Evolutionary conservation across 495 filamentous ascomycete genomes (phyloP), one percentile per base, ranked within the genome.

Genomic region (Penicillium chermesinum): DNA sequence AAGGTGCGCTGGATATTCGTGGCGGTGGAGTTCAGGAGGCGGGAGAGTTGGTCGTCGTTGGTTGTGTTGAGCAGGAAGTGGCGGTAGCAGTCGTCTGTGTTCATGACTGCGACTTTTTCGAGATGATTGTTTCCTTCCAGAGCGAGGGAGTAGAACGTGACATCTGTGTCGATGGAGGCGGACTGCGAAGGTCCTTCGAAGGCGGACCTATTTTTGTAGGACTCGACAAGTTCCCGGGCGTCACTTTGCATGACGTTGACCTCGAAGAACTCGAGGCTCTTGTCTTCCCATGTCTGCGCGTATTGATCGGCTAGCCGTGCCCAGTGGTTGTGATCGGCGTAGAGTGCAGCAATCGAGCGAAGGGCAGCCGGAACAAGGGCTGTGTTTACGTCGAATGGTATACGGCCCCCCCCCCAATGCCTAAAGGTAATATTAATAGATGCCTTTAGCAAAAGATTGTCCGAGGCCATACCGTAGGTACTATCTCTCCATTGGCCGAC

Each of bases 311-410:
- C 77, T 10, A 62, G 57, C 0, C 41, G 44, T 15, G 50, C 48
- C 81, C 81, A 84, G 1, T 74, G 54, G 0, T 71, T 47, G 52
- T 77, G 67, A 2, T 59, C 55, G 3, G 71, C 63, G 10, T 30
- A 30, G 25, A 30, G 25, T 5, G 25, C 25, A 5, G 25, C 25
- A 10, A 30, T 30, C 10, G 25, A 4, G 3, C 74, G 71, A 1
- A 86, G 65, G 13, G 77, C 81, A 13, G 82, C 81, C 1, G 82
- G 82, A 0, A 76, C 75, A 3, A 86, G 61, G 17, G 78, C 82
- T 7, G 79, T 80, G 50, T 85, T 86, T 13, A 86, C 82, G 49
- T 84, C 80, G 59, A 78, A 84, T 0, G 82, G 82, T 36, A 84
- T 77, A 6, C 78, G 73, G 15, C 81, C 82, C 19, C 80, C 19